These are phyloP conservation scores for Leishmania braziliensis DNA, from an alignment of 208 protist species.

Conservation along the genomic window DNA sequence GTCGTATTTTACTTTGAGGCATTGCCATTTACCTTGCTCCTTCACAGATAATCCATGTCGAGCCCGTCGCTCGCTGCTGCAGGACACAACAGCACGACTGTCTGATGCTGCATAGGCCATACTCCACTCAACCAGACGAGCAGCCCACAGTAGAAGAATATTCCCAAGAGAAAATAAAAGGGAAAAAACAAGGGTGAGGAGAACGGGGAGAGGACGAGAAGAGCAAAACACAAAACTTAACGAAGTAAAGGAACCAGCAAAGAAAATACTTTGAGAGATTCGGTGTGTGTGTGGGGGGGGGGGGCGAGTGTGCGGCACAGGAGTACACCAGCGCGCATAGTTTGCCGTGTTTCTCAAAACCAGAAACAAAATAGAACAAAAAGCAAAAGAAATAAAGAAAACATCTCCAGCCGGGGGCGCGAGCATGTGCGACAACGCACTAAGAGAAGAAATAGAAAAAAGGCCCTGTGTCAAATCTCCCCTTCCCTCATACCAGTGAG, in stretches of 20 bases:
- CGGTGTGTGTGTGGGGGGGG: neutral
- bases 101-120: neutral
- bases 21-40: neutral
- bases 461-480: neutral
- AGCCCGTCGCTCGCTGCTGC: neutral
- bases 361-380: conserved; percentile 11
- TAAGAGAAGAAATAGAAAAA: conserved; percentile 18
- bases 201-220: neutral
- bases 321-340: neutral
- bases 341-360: neutral
- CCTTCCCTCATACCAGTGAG: neutral
- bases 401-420: neutral
- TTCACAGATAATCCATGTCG: neutral
- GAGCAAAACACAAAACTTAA: conserved; percentile 3
- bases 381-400: neutral
- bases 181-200: conserved; percentile 6
- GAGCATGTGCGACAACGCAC: neutral
- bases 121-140: neutral
- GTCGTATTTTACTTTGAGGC: neutral
- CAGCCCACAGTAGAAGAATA: neutral
- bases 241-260: neutral
- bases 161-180: neutral
- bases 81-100: neutral
- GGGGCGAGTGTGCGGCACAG: neutral
- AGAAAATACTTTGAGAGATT: conserved; percentile 2